A percentile compares a stretch with the other conserved stretches of the same genome.
These are phyloP conservation scores for Pythium volutum DNA, from an alignment of 352 stramenopile species.

Conservation along the genomic window DNA sequence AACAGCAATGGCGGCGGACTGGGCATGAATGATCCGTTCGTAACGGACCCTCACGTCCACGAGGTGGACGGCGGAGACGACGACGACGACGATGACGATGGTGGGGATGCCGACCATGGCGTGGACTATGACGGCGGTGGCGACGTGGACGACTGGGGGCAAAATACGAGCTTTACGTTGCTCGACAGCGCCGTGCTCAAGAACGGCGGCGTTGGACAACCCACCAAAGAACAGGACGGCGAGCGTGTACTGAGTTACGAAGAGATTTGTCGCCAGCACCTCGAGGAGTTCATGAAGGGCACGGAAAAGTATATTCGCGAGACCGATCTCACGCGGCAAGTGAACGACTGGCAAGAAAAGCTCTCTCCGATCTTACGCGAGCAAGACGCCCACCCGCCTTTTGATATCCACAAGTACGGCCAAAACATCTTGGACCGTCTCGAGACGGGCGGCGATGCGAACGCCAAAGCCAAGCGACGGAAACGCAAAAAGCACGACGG, in stretches of 20 bases:
- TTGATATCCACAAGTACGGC: slow-evolving; percentile 75
- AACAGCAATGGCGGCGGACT: slow-evolving; percentile 22
- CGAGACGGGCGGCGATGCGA: slow-evolving; percentile 29
- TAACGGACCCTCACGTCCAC: slow-evolving; percentile 12
- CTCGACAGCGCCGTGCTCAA: slow-evolving; percentile 21
- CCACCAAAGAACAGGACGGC: not conserved
- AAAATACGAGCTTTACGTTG: slow-evolving; percentile 22
- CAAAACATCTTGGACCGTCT: slow-evolving; percentile 55
- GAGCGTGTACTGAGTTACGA: slow-evolving; percentile 53
- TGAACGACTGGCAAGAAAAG: slow-evolving; percentile 78
- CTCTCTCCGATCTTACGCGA: slow-evolving; percentile 66
- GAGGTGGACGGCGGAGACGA: slow-evolving; percentile 18
- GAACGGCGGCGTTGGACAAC: slow-evolving; percentile 16
- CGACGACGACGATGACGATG: slow-evolving; percentile 31
- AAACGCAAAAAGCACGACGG: slow-evolving; percentile 18
- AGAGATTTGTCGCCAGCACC: slow-evolving; percentile 71
- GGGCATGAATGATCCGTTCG: slow-evolving; percentile 33
- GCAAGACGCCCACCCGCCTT: slow-evolving; percentile 60
- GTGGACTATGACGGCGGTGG: slow-evolving; percentile 30
- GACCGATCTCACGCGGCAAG: slow-evolving; percentile 62
- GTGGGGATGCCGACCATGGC: slow-evolving; percentile 32
- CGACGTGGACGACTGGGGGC: slow-evolving; percentile 33
- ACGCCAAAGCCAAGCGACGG: slow-evolving; percentile 35
- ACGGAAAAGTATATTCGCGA: slow-evolving; percentile 77
- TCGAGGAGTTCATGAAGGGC: slow-evolving; percentile 80